Base-by-base conservation (phyloP, 2,329 filamentous ascomycete genomes). In the Exutisphaerella laricina region DNA sequence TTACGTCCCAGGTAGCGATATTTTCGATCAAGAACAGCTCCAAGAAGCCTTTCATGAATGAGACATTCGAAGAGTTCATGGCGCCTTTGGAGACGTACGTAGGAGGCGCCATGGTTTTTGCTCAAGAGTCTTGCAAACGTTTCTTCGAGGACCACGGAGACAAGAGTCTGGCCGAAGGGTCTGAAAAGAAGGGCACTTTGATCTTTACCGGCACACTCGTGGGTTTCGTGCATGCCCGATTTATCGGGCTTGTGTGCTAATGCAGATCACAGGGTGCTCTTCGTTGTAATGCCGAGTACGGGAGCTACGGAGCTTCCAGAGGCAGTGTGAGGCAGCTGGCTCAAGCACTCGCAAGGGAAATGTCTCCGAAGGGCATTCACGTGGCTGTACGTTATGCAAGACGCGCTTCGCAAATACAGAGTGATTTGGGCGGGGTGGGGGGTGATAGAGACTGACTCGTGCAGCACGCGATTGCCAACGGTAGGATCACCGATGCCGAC, bases 391-490 rank as follows among this genome's bases (percentile, higher is more conserved):
- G 47, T 43, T 17, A 5, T 14, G 20, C 25, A 7, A 22, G 13
- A 20, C 4, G 14, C 31, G 17, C 10, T 8, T 10, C 7, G 21
- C n/a, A 16, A 22, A 5, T 13, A 3, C 8, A 17, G 4, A 28
- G 4, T 14, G 22, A 21, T n/a, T n/a, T n/a, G n/a, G n/a, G n/a
- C n/a, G n/a, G n/a, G n/a, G n/a, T n/a, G n/a, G n/a, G n/a, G n/a
- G n/a, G n/a, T n/a, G n/a, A n/a, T n/a, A n/a, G n/a, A n/a, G n/a
- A n/a, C 39, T 41, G 20, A 41, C 14, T 8, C 13, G 9, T 9
- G 6, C 21, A 49, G n/a, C 77, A 80, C 59, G 69, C 75, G 2
- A 75, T 80, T 46, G 74, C 72, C 1, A 79, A 79, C 54, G 75
- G 74, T 0, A 61, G 58, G 0, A 78, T 79, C 41, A 64, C 62